Base-by-base conservation (phyloP, 768 basidiomycete species). In the Collybia sp. region DNA sequence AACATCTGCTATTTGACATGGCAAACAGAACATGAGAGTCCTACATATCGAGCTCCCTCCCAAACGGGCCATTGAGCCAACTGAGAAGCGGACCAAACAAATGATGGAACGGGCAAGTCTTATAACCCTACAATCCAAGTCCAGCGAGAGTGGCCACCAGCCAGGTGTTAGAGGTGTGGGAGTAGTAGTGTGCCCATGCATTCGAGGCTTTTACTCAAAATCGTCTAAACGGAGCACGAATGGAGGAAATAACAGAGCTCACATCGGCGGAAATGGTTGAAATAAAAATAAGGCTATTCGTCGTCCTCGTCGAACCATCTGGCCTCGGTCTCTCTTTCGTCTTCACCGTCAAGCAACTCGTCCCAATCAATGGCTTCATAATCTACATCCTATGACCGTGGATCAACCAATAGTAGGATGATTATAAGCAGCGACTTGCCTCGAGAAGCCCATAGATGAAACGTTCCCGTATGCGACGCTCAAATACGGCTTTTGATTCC, bases 391-490 rank as follows among this genome's bases (percentile, higher is more conserved):
- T 90, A 57, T 13, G 8, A 25, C 25, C 25, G 25, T 3, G 8
- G 25, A 25, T 25, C 25, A 25, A 8, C 25, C 25, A 25, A 25
- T 8, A 25, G 8, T 8, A 25, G 8, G 36, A 13, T 46, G 6
- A 15, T 20, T 42, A n/a, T 6, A 40, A 16, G n/a, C 30, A 17
- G 15, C 35, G 25, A 64, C 80, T 63, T 64, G 81, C 88, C 61
- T 87, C 83, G 10, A 91, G 67, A 47, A 82, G 59, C 5, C 88
- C 88, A 52, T 89, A 88, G 17, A 91, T 85, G 53, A 89, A 83
- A 10, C 72, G 67, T 58, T 90, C 87, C 42, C 66, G 73, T n/a
- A 91, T 61, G 20, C 70, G 63, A 35, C 85, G 68, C 55, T 82
- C 76, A 60, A 90, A 89, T 6, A 57, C 56, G 17, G 54, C 61